A percentile compares a stretch with the other conserved stretches of the same genome.
These are phyloP conservation scores for Ophiorrhiza pumila DNA, from an alignment of 257 asterid genomes.

Conservation along the genomic window DNA sequence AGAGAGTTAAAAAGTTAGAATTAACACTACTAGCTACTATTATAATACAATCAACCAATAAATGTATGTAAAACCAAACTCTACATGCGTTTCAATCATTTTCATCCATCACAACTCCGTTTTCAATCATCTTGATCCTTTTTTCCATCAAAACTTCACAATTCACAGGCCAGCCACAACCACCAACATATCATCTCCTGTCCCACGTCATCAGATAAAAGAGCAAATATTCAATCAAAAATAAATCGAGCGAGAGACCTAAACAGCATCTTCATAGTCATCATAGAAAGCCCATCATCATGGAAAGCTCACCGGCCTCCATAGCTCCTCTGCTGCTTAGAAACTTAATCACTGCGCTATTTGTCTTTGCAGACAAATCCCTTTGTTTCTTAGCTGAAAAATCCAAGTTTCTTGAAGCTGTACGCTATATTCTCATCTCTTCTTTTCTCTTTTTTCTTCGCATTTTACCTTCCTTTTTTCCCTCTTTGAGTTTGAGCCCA, in stretches of 20 bases:
- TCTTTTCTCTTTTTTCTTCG: constrained; percentile 55
- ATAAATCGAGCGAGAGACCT: neutral
- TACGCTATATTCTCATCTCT: constrained; percentile 42
- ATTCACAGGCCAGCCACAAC: neutral
- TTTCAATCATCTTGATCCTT: neutral
- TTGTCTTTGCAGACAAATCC: constrained; percentile 48
- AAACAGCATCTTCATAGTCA: neutral
- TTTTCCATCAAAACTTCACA: neutral
- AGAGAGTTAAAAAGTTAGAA: no score
- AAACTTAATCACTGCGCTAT: constrained; percentile 44
- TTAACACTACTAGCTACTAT: no score
- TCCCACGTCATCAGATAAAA: neutral
- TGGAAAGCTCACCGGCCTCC: constrained; percentile 43
- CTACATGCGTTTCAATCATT: neutral
- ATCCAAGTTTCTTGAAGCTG: constrained; percentile 34
- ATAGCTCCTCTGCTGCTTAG: constrained; percentile 53
- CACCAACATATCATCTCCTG: neutral
- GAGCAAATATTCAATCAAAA: neutral
- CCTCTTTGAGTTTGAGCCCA: constrained; percentile 28
- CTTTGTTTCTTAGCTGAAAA: constrained; percentile 34
- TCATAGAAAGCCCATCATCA: neutral
- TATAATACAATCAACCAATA: no score
- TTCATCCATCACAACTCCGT: neutral
- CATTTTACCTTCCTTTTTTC: constrained; percentile 48
- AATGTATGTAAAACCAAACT: neutral